A percentile compares a stretch with the other conserved stretches of the same genome.
These are phyloP conservation scores for Candolleomyces efflorescens DNA, from an alignment of 768 basidiomycete species.

Conservation along the genomic window DNA sequence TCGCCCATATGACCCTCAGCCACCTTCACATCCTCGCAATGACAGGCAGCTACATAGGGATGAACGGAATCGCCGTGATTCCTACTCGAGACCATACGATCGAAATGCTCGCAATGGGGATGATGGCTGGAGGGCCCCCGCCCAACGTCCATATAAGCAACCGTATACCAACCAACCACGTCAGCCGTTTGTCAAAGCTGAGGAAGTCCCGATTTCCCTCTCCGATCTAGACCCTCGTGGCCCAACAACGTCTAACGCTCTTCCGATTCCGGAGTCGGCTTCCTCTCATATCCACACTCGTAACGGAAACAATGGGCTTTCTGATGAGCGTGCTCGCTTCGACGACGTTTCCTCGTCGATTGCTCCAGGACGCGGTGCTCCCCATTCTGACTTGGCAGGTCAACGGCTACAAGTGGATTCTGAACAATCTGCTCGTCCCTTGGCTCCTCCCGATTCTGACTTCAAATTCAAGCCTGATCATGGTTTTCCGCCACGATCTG, in stretches of 20 bases:
- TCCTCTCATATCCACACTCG: not conserved
- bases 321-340: slow-evolving; percentile 1
- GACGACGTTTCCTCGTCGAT: not conserved
- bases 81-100: slow-evolving; percentile 10
- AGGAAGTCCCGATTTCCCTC: slow-evolving; percentile 7
- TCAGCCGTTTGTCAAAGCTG: slow-evolving; percentile 1
- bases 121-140: slow-evolving; percentile 4
- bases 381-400: not conserved
- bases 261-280: not conserved
- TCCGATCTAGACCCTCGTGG: slow-evolving; percentile 6
- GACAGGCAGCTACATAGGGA: slow-evolving; percentile 3
- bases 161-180: not conserved
- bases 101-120: slow-evolving; percentile 5
- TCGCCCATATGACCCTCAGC: slow-evolving; percentile 1
- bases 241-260: slow-evolving; percentile 1
- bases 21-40: slow-evolving; percentile 8
- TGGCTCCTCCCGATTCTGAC: not conserved
- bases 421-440: not conserved
- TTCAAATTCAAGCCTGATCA: not conserved
- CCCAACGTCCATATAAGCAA: slow-evolving; percentile 6
- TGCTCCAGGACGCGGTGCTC: not conserved
- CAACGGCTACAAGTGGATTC: not conserved
- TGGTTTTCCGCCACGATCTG: not conserved
- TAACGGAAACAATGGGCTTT: not conserved
- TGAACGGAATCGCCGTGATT: slow-evolving; percentile 8